A percentile compares a stretch with the other conserved stretches of the same genome.
Evolutionary conservation across 78 protist genomes (phyloP).

Genomic region (Fonticula alba): DNA sequence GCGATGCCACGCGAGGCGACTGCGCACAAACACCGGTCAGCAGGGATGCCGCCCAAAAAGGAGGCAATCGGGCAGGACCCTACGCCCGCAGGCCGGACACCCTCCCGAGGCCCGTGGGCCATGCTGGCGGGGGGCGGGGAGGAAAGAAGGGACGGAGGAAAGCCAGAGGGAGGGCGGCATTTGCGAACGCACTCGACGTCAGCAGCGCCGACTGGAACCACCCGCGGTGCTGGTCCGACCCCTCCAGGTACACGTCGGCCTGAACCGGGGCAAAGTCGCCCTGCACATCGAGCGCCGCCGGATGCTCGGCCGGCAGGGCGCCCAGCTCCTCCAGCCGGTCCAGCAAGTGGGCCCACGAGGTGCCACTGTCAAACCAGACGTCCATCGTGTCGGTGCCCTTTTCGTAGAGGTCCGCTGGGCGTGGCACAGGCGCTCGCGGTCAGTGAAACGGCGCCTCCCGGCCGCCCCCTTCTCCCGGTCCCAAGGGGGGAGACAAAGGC

Average conservation of each 20-base stretch:
- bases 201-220: constrained; percentile 81
- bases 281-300: too few species aligned
- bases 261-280: constrained; percentile 14
- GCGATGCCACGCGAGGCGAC: neutral
- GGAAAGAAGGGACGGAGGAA: too few species aligned
- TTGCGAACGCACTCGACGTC: too few species aligned
- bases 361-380: constrained; percentile 86
- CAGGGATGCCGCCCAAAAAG: neutral
- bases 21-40: neutral
- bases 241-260: constrained; percentile 63
- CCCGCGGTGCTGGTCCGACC: constrained; percentile 83
- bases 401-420: neutral
- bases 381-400: constrained; percentile 82
- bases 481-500: too few species aligned
- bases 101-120: too few species aligned
- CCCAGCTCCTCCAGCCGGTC: neutral
- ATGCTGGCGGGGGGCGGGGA: too few species aligned
- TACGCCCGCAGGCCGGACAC: too few species aligned
- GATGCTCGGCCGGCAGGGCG: too few species aligned
- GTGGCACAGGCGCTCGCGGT: neutral
- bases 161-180: too few species aligned
- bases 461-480: too few species aligned
- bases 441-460: too few species aligned
- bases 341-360: constrained; percentile 39
- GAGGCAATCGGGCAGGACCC: neutral